Evolutionary conservation across 805 yeast genomes (phyloP), one percentile per base, ranked within the genome.

Genomic region (Pichia rugopelliculosa): DNA sequence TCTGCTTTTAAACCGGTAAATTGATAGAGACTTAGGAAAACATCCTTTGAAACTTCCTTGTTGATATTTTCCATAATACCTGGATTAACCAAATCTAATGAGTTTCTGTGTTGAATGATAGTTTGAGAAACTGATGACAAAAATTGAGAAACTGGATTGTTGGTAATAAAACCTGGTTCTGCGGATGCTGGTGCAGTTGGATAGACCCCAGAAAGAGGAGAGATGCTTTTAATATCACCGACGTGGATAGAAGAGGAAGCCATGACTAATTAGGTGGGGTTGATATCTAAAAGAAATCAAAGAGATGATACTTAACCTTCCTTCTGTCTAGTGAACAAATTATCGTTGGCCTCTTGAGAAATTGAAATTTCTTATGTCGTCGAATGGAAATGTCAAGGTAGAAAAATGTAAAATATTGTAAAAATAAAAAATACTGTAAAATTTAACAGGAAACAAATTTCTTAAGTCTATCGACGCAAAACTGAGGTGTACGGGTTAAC

Each of bases 1-100:
- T 93, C 99, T 49, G 98, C 99, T 66, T 96, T 85, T 62, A 93
- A 77, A 50, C 99, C 99, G 36, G 96, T 84, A 76, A 91, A 91
- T 69, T 84, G 82, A 72, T 87, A 86, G 65, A 89, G 95, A 62
- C 78, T 80, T 59, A 89, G 76, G 65, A 93, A 88, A 27, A 91
- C 97, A 64, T 91, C 98, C 69, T 90, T 84, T 54, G 90, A 73
- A 50, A 89, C 97, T 72, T 93, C 99, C 71, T 87, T 87, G 73
- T 83, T 84, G 67, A 91, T 74, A 72, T 88, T 87, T 73, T 90
- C 98, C 67, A 88, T 80, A 55, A 96, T 84, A 57, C 98, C 98
- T 49, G 99, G 99, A 71, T 89, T 87, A 59, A 79, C 71, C 65
- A 93, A 79, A 48, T 89, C 88, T 56, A 90, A 74, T 8, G 91